phyloP scores from a whole-genome alignment of 192 early-diverging fungal species.

The Gryganskiella cystojenkinii region DNA sequence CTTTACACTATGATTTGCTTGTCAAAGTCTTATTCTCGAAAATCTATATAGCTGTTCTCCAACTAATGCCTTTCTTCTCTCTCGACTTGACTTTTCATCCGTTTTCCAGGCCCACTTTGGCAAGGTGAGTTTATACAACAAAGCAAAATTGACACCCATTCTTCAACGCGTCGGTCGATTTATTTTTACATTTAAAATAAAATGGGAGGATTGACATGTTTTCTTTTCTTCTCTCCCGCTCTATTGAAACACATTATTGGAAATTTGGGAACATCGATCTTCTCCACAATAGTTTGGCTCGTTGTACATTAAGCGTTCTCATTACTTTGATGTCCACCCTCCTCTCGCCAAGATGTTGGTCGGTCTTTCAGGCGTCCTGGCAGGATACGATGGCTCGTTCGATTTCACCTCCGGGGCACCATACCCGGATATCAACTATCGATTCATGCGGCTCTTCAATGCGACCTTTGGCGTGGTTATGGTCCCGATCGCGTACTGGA shows the following conservation, averaged over 20 bases:
- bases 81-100: neutral
- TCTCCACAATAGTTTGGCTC: slow-evolving; percentile 80
- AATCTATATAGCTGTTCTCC: no score
- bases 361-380: slow-evolving; percentile 81
- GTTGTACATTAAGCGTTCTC: slow-evolving; percentile 86
- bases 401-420: slow-evolving; percentile 75
- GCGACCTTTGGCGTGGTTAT: slow-evolving; percentile 87
- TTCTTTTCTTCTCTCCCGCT: no score
- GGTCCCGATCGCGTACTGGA: slow-evolving; percentile 90
- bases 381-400: slow-evolving; percentile 87
- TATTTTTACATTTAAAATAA: no score
- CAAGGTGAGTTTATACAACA: slow-evolving; percentile 10
- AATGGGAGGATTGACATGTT: no score
- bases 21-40: no score
- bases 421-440: slow-evolving; percentile 89
- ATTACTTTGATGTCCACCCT: slow-evolving; percentile 98
- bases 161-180: no score
- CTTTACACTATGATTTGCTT: no score
- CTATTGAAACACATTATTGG: no score
- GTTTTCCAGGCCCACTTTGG: slow-evolving; percentile 16
- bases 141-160: no score
- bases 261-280: no score
- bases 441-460: slow-evolving; percentile 88
- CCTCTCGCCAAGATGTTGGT: slow-evolving; percentile 96
- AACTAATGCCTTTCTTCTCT: neutral